Evolutionary conservation across 2,329 filamentous ascomycete species (phyloP), one percentile per base, ranked within the genome.

Genomic region (Scedosporium boydii): DNA sequence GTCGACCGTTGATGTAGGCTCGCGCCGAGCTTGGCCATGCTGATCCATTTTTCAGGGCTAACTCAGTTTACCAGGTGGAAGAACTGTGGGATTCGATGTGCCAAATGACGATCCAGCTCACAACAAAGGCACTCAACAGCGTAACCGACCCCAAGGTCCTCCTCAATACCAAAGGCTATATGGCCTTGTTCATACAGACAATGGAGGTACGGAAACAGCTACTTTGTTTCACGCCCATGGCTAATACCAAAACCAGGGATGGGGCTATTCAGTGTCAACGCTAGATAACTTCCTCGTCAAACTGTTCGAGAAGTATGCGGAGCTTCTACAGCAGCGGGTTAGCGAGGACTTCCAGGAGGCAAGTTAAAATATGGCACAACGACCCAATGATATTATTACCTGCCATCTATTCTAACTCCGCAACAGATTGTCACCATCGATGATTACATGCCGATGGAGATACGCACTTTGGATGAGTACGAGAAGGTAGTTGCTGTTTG

Each of bases 361-460:
- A 71, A 63, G 70, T 66, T 7, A 38, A 12, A 23, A 16, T 41
- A 4, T 60, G 16, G 23, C 3, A 10, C 12, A 56, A 10, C 3
- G 23, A 23, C 23, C 3, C 3, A 23, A 27, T 61, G 27, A 10
- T 34, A 6, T 34, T 7, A 7, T 38, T 12, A 14, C 10, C 34
- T 3, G 34, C 34, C 34, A 6, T 38, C 34, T 14, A 38, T 38
- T 38, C 34, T 38, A 38, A 38, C 34, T 14, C 34, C 34, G 23
- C 7, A 41, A 4, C 62, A 86, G 82, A 87, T 87, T 69, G 85
- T 88, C 16, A 87, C 90, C n/a, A 97, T 91, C 0, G 95, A 99
- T 72, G 95, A 99, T 74, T 99, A 99, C 75, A 99, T 98, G 93
- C 96, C 96, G 2, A 98, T 99, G 95, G 90, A 91, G 1, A 96